Base-by-base conservation (phyloP, 345 rosid genomes). In the Fremontodendron californicum region DNA sequence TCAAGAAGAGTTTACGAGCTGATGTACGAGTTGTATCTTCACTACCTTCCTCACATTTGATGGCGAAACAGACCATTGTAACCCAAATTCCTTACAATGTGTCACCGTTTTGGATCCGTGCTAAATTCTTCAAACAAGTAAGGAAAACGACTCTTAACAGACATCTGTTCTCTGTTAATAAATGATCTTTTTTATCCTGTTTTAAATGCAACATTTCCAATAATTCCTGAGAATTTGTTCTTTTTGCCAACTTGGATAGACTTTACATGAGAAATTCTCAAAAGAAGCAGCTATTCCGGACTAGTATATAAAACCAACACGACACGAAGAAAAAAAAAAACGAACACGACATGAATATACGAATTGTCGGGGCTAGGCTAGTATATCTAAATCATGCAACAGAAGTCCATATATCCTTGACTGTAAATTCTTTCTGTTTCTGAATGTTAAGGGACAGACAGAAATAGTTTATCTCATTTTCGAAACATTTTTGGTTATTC, bases 31-130 rank as follows among this genome's bases (percentile, higher is more conserved):
- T 90, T 68, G 93, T 89, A 54, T 89, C 93, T 46, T 87, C 97
- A 23, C 83, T 92, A 33, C 97, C 97, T 6, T 92, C 94, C 1
- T 84, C 90, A 40, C 92, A 92, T 86, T 83, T 90, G 65, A 81
- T 82, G 87, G 80, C 90, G 23, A 87, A 84, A 75, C 93, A 88
- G 76, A 74, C 89, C 18, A 82, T 89, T 16, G 86, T 87, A 63
- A 82, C 82, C 61, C 90, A 87, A 77, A 81, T 90, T 77, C 97
- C 94, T 7, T 79, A 78, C 42, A 85, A 85, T 75, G 87, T 90
- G 66, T 85, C 92, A 33, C 94, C 97, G 0, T 79, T 80, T 77
- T 92, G 97, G 97, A 84, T 90, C 77, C 92, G 94, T 11, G 84
- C 94, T 55, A 87, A 83, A 76, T 83, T 85, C 86, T 87, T 84